Evolutionary conservation across 2,329 filamentous ascomycete genomes (phyloP).

Genomic region (Fusarium torreyae): DNA sequence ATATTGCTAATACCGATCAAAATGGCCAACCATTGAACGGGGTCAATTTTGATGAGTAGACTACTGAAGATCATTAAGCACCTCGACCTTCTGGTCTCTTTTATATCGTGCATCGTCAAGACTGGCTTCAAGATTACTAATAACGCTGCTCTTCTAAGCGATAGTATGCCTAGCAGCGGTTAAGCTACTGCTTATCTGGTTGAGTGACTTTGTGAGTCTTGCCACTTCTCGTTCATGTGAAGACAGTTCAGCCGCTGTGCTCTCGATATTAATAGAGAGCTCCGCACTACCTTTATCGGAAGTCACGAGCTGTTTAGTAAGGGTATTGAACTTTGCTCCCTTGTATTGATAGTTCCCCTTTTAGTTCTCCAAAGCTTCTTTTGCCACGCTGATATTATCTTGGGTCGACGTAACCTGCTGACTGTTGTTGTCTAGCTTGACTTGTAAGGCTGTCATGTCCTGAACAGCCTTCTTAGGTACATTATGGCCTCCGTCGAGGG

Average conservation of each 20-base stretch:
- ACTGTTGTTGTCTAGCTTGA: not conserved
- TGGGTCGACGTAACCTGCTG: not conserved
- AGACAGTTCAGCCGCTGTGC: not conserved
- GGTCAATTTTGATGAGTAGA: not conserved
- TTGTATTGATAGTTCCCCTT: conserved; percentile 4
- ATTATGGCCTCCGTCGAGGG: conserved; percentile 1
- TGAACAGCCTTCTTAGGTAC: not conserved
- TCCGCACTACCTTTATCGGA: conserved; percentile 2
- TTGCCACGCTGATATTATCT: not conserved
- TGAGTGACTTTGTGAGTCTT: not conserved
- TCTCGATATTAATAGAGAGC: not conserved
- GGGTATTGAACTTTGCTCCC: not conserved
- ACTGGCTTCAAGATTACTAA: not conserved
- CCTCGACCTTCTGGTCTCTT: conserved; percentile 1
- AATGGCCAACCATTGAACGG: no score
- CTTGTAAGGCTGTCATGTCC: not conserved
- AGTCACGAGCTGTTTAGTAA: conserved; percentile 1
- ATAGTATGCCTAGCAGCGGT: not conserved
- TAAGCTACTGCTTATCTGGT: not conserved
- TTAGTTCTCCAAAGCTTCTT: not conserved
- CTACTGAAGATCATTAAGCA: conserved; percentile 2
- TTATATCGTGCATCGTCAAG: not conserved
- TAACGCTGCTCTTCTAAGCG: not conserved
- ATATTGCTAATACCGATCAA: no score
- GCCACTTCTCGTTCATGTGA: not conserved